Percentiles rank a stretch among this genome's conserved stretches.
phyloP scores from a whole-genome alignment of 495 filamentous ascomycete species.

The Amniculicola lignicola region DNA sequence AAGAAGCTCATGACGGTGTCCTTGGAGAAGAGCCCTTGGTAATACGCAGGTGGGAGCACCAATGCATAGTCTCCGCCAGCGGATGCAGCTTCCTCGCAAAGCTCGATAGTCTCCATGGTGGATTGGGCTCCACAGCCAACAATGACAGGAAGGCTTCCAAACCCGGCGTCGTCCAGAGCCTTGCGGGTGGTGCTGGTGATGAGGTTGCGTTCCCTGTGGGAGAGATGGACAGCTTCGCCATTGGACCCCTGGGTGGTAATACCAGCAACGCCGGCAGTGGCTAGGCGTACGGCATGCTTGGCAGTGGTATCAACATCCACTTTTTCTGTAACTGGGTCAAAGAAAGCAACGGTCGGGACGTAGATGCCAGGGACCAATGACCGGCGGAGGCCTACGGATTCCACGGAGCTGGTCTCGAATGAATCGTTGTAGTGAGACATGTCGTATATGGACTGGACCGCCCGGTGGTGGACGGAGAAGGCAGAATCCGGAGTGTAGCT shows the following conservation, averaged over 20 bases:
- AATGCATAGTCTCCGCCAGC: conserved; percentile 82
- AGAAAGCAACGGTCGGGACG: conserved; percentile 43
- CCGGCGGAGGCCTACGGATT: conserved; percentile 34
- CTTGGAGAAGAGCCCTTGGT: conserved; percentile 63
- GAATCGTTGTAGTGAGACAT: conserved; percentile 29
- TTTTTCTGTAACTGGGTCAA: conserved; percentile 45
- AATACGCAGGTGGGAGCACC: conserved; percentile 83
- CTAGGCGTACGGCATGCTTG: conserved; percentile 80
- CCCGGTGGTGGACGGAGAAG: conserved; percentile 29
- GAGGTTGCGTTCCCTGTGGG: conserved; percentile 39
- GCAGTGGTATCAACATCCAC: conserved; percentile 65
- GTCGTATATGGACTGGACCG: conserved; percentile 31
- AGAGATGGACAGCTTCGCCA: conserved; percentile 54
- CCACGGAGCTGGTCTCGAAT: conserved; percentile 37
- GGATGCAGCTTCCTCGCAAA: conserved; percentile 70
- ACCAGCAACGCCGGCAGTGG: conserved; percentile 71
- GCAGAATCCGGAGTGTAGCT: conserved; percentile 21
- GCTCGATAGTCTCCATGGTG: conserved; percentile 77
- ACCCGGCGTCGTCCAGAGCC: conserved; percentile 68
- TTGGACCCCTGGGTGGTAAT: conserved; percentile 86
- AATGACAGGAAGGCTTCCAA: conserved; percentile 67
- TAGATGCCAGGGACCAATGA: conserved; percentile 39
- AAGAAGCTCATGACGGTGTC: conserved; percentile 70
- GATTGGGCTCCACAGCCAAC: conserved; percentile 83
- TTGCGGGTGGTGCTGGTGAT: conserved; percentile 73